Percentiles rank a stretch among this genome's conserved stretches.
phyloP scores from a whole-genome alignment of 176 grass and related monocot genomes.

The Avena atlantica region DNA sequence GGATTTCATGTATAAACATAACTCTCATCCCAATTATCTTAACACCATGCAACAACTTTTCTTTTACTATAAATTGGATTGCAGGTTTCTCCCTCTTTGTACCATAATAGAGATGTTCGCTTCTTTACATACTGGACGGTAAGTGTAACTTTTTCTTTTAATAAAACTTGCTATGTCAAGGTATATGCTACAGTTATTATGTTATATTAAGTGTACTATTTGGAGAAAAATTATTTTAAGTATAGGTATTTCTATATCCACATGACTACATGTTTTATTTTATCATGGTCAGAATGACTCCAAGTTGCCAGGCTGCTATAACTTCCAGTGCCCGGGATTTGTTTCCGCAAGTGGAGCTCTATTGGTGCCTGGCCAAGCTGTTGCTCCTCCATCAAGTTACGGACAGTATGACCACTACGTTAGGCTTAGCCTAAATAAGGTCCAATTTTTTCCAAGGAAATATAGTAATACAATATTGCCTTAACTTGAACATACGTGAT shows the following conservation, averaged over 20 bases:
- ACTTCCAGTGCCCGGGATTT: constrained; percentile 44
- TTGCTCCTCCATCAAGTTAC: constrained; percentile 37
- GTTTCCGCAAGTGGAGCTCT: constrained; percentile 24
- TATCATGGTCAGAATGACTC: constrained; percentile 8
- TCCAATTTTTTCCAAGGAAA: neutral
- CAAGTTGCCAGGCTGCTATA: constrained; percentile 30
- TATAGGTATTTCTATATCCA: neutral
- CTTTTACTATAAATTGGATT: neutral
- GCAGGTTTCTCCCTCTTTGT: constrained; percentile 36
- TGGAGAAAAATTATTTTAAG: neutral
- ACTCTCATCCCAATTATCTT: neutral
- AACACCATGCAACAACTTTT: too few species aligned
- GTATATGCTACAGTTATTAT: neutral
- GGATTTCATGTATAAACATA: constrained; percentile 42
- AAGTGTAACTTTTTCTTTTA: constrained; percentile 23
- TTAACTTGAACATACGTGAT: neutral
- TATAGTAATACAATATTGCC: neutral
- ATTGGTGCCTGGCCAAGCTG: constrained; percentile 36
- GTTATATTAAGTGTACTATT: neutral
- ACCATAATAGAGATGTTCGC: constrained; percentile 40
- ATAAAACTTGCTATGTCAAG: neutral
- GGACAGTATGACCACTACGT: neutral
- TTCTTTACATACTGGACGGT: constrained; percentile 59
- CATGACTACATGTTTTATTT: neutral
- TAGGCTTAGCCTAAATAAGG: constrained; percentile 44